Percentiles rank a stretch among this genome's conserved stretches.
These are phyloP conservation scores for Syncephalastrum sp. DNA, from an alignment of 371 early-diverging fungal species.

Conservation along the genomic window DNA sequence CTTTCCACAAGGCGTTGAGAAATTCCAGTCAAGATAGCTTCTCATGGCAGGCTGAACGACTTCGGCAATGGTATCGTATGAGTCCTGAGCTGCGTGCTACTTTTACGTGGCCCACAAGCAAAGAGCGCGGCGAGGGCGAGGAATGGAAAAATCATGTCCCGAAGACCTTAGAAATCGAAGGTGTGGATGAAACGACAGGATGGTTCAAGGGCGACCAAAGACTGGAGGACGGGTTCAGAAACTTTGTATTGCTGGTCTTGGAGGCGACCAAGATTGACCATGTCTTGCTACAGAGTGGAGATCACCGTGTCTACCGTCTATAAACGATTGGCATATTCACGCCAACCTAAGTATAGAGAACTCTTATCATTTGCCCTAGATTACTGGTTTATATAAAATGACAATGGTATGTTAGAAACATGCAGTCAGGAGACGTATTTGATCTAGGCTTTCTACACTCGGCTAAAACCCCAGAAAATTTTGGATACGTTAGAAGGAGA, in stretches of 20 bases:
- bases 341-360: no score
- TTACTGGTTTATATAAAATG: no score
- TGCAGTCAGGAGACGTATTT: no score
- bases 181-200: slow-evolving; percentile 12
- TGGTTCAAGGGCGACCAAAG: slow-evolving; percentile 14
- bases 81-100: slow-evolving; percentile 28
- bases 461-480: no score
- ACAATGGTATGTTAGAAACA: no score
- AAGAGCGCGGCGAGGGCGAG: background rate
- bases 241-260: slow-evolving; percentile 29
- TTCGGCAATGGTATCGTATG: slow-evolving; percentile 24
- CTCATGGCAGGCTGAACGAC: slow-evolving; percentile 36
- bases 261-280: slow-evolving; percentile 18
- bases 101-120: slow-evolving; percentile 6
- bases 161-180: slow-evolving; percentile 12
- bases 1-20: slow-evolving; percentile 1
- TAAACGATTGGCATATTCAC: no score
- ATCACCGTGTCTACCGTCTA: no score
- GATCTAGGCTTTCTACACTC: no score
- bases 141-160: background rate
- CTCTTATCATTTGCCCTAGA: no score
- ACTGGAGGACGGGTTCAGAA: slow-evolving; percentile 25
- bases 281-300: background rate
- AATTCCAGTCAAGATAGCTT: slow-evolving; percentile 9
- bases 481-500: no score